phyloP scores from a whole-genome alignment of 2,329 filamentous ascomycete species.

The Helminthosporium solani region DNA sequence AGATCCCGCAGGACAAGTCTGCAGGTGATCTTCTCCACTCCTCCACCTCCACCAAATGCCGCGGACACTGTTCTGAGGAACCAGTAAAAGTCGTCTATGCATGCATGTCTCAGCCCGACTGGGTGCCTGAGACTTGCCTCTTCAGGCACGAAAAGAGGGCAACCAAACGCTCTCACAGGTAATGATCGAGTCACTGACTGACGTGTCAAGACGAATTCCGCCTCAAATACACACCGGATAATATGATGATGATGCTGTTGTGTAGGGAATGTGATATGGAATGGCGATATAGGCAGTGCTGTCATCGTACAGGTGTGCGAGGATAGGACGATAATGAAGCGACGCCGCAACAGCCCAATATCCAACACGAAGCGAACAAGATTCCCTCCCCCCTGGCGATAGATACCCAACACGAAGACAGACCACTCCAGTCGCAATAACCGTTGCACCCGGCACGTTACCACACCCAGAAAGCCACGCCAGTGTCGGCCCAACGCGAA shows the following conservation, averaged over 20 bases:
- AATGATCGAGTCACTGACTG: neutral
- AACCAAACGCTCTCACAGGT: neutral
- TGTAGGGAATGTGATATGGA: neutral
- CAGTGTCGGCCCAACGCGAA: neutral
- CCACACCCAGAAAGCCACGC: neutral
- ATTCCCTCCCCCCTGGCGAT: neutral
- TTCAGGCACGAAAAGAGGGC: neutral
- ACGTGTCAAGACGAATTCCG: neutral
- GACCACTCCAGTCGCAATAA: neutral
- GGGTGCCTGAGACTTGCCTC: conserved; percentile 1
- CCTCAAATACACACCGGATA: neutral
- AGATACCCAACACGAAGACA: neutral
- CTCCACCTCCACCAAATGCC: neutral
- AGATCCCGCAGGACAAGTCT: no score
- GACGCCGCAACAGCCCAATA: no score
- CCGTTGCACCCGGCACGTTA: neutral
- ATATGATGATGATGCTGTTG: neutral
- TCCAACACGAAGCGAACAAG: neutral
- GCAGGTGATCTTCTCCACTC: neutral
- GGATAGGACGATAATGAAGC: neutral
- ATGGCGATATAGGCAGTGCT: neutral
- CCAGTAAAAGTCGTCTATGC: conserved; percentile 1
- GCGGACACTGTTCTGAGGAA: neutral
- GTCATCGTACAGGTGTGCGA: neutral
- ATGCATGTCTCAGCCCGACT: conserved; percentile 17